phyloP scores from a whole-genome alignment of 108 stramenopile species.

The Nitzschia putrida region DNA sequence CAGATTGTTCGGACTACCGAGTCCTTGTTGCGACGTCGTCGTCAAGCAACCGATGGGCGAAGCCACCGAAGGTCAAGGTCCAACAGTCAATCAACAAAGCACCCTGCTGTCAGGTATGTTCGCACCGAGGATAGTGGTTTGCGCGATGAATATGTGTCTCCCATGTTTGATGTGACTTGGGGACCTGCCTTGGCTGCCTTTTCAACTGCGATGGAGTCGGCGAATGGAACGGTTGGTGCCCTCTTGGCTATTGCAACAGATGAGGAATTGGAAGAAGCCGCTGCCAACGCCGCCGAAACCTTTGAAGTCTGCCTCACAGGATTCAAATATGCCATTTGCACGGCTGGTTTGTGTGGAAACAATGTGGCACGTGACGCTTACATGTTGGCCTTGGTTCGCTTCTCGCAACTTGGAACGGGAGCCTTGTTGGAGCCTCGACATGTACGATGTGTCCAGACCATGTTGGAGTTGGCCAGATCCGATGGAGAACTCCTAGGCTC shows the following conservation, averaged over 20 bases:
- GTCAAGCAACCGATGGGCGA: conserved; percentile 40
- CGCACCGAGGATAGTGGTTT: conserved; percentile 77
- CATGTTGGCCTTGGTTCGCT: conserved; percentile 87
- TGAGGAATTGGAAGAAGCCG: conserved; percentile 80
- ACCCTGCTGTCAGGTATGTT: conserved; percentile 47
- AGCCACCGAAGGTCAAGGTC: conserved; percentile 12
- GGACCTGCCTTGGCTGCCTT: conserved; percentile 94
- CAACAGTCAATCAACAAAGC: conserved; percentile 29
- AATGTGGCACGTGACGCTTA: conserved; percentile 88
- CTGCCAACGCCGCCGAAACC: conserved; percentile 79
- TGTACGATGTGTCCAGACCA: conserved; percentile 84
- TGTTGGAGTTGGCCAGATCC: conserved; percentile 80
- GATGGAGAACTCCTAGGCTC: conserved; percentile 90
- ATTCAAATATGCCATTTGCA: conserved; percentile 82
- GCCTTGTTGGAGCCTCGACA: conserved; percentile 83
- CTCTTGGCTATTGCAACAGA: conserved; percentile 77
- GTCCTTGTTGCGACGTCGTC: conserved; percentile 75
- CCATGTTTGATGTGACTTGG: conserved; percentile 99
- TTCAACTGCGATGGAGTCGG: conserved; percentile 90
- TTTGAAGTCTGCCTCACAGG: conserved; percentile 86
- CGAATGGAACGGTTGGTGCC: conserved; percentile 77
- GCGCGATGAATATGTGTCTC: conserved; percentile 86
- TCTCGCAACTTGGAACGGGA: conserved; percentile 86
- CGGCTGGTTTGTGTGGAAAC: conserved; percentile 84
- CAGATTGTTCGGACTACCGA: conserved; percentile 92